A percentile compares a stretch with the other conserved stretches of the same genome.
These are phyloP conservation scores for Dillenia suffruticosa DNA, from an alignment of 164 flowering plant species.

Conservation along the genomic window DNA sequence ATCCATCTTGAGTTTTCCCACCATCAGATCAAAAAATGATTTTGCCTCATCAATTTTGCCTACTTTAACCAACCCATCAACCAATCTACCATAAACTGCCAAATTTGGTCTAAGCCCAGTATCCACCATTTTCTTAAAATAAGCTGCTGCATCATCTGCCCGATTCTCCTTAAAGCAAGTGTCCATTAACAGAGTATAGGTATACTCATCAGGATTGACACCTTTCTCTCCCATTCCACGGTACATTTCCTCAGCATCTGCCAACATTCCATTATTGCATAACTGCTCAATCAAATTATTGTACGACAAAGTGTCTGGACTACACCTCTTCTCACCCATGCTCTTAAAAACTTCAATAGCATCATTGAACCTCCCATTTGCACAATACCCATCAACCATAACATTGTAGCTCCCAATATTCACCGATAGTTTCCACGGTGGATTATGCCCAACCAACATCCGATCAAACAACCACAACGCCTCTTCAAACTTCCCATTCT, in stretches of 20 bases:
- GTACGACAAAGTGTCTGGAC: conserved; percentile 68
- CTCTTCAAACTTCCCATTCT: conserved; percentile 76
- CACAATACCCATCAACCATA: conserved; percentile 71
- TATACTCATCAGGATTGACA: conserved; percentile 75
- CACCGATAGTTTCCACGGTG: conserved; percentile 55
- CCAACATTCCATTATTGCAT: conserved; percentile 59
- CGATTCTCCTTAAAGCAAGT: conserved; percentile 59
- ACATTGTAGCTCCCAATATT: conserved; percentile 89
- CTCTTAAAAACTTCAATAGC: conserved; percentile 69
- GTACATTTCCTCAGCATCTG: conserved; percentile 69
- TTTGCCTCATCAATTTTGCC: conserved; percentile 81
- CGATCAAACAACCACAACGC: conserved; percentile 63
- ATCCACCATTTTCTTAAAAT: conserved; percentile 75
- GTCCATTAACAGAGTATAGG: conserved; percentile 69
- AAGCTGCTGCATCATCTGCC: conserved; percentile 68
- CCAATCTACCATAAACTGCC: conserved; percentile 58
- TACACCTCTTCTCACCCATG: conserved; percentile 73
- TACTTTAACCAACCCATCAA: conserved; percentile 57
- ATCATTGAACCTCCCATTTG: conserved; percentile 53
- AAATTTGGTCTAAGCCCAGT: conserved; percentile 66
- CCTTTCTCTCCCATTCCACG: conserved; percentile 60
- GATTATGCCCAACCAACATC: conserved; percentile 61
- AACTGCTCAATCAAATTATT: conserved; percentile 83
- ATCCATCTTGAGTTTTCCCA: conserved; percentile 74
- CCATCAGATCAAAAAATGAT: conserved; percentile 70